Base-by-base conservation (phyloP, 2,329 filamentous ascomycete genomes). In the Trichoderma brevicompactum region DNA sequence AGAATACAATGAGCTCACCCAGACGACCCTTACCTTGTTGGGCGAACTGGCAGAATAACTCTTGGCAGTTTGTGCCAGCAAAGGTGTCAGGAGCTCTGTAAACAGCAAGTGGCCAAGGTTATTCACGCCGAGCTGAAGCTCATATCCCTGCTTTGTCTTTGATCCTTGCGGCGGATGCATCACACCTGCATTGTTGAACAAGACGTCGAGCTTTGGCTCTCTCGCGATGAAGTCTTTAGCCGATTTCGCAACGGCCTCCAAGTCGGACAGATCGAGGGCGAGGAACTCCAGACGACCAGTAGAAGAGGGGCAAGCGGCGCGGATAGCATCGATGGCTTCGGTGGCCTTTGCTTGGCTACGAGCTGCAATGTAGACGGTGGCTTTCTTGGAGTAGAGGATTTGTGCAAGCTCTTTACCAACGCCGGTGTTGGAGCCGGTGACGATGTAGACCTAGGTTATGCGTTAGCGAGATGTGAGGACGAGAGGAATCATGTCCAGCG, bases 381-480 rank as follows among this genome's bases (percentile, higher is more conserved):
- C 84, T 53, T 84, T 82, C 15, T 78, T 79, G 5, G 75, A 70
- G 72, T 87, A 88, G 15, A 88, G 77, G 7, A 87, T 81, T 41
- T 79, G 78, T 40, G 76, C 76, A 7, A 87, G 76, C 65, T 85
- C 82, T 55, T 80, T 79, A 5, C 85, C 85, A 2, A 86, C 76
- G 78, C 76, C 75, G 0, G 71, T 72, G 53, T 75, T 76, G 32
- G 74, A 69, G 23, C 76, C 76, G 1, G 76, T 87, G 5, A 88
- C 80, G 61, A 87, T 80, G 73, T 79, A 81, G 23, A 85, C 81
- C 76, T 79, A 1, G 0, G 6, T 5, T 9, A 10, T 9, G 2
- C 7, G 38, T 65, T 6, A 59, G 38, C n/a, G 1, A 9, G 13
- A 3, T 13, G 7, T 0, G 5, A n/a, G 17, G 12, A n/a, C 15